A percentile compares a stretch with the other conserved stretches of the same genome.
Evolutionary conservation across 2,329 filamentous ascomycete species (phyloP).

Genomic region (Pestalotiopsis sp.): DNA sequence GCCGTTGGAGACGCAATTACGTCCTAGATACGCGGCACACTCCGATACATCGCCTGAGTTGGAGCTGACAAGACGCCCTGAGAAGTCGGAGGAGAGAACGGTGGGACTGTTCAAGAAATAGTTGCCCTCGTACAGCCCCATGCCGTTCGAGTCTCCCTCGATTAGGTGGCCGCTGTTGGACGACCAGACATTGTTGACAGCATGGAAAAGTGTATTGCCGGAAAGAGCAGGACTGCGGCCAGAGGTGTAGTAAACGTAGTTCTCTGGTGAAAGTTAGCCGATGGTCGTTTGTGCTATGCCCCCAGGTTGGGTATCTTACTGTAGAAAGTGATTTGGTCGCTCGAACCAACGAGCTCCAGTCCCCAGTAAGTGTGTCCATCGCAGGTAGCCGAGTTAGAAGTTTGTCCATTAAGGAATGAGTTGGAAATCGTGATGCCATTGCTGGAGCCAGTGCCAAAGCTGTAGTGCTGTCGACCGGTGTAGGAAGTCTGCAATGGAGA

Average conservation of each 20-base stretch:
- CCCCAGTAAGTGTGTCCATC: slow-evolving; percentile 49
- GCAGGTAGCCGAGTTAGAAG: slow-evolving; percentile 43
- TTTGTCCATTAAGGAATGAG: slow-evolving; percentile 45
- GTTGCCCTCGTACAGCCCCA: slow-evolving; percentile 30
- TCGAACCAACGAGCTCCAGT: neutral
- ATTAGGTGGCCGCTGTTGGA: slow-evolving; percentile 28
- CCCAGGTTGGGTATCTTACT: neutral
- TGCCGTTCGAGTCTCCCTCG: slow-evolving; percentile 23
- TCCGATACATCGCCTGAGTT: slow-evolving; percentile 15
- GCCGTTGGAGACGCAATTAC: slow-evolving; percentile 11
- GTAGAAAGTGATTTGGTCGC: slow-evolving; percentile 3
- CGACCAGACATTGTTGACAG: slow-evolving; percentile 31
- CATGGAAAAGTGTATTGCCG: slow-evolving; percentile 29
- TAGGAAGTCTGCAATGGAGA: slow-evolving; percentile 27
- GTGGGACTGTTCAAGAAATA: slow-evolving; percentile 24
- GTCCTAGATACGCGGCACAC: slow-evolving; percentile 13
- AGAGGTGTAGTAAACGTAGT: slow-evolving; percentile 20
- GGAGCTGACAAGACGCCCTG: slow-evolving; percentile 27
- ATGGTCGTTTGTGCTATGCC: no score
- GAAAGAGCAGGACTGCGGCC: slow-evolving; percentile 28
- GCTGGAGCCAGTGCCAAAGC: slow-evolving; percentile 33
- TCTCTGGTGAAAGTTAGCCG: neutral
- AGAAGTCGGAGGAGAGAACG: slow-evolving; percentile 20
- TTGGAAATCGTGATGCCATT: slow-evolving; percentile 47
- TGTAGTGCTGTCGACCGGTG: slow-evolving; percentile 46